Evolutionary conservation across 495 filamentous ascomycete genomes (phyloP).

Genomic region (Penicillium soppii): DNA sequence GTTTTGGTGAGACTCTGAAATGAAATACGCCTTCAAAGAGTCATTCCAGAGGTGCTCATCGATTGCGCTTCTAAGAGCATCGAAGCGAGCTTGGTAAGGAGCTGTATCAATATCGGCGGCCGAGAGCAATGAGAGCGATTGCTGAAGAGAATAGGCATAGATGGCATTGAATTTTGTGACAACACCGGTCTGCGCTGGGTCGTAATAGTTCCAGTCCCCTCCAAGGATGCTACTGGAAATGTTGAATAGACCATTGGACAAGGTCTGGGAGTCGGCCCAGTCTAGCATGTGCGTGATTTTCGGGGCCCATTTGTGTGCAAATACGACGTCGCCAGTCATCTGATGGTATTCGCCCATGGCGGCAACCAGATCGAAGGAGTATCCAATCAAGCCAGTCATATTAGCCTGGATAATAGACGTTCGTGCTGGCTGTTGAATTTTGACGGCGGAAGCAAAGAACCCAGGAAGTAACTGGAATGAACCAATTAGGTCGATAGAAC

Average conservation of each 20-base stretch:
- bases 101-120: constrained; percentile 8
- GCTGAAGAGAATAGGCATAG: constrained; percentile 17
- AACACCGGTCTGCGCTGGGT: constrained; percentile 13
- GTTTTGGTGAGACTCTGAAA: constrained; percentile 12
- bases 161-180: constrained; percentile 22
- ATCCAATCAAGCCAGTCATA: constrained; percentile 22
- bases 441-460: constrained; percentile 19
- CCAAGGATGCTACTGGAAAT: constrained; percentile 12
- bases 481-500: constrained; percentile 15
- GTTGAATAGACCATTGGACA: constrained; percentile 19
- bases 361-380: constrained; percentile 19
- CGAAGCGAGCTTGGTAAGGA: constrained; percentile 13
- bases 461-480: too few species aligned
- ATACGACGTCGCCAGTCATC: constrained; percentile 14
- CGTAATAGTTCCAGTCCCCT: constrained; percentile 27
- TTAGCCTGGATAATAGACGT: constrained; percentile 12
- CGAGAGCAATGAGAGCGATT: constrained; percentile 12
- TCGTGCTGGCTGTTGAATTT: constrained; percentile 16
- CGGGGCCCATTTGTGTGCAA: constrained; percentile 13
- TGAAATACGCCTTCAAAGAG: too few species aligned
- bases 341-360: constrained; percentile 17
- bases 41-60: constrained; percentile 21
- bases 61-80: constrained; percentile 13
- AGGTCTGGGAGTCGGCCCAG: constrained; percentile 20
- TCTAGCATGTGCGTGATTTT: constrained; percentile 13